Evolutionary conservation across 176 grass and related monocot species (phyloP).

Genomic region (Typha latifolia): DNA sequence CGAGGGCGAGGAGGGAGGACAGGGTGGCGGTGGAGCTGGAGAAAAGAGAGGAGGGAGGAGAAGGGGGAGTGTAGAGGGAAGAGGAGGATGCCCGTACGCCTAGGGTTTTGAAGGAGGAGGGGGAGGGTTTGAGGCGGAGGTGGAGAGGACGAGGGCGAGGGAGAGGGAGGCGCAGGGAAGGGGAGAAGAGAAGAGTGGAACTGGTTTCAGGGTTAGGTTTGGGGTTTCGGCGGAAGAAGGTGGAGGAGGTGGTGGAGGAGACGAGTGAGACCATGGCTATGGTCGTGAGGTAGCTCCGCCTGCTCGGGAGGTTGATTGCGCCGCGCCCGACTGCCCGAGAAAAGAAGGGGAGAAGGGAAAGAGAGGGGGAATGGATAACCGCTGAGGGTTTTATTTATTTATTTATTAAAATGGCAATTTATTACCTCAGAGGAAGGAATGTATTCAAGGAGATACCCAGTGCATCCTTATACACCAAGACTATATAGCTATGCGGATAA

Average conservation of each 20-base stretch:
- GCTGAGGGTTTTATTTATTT: too few relatives aligned
- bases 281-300: background rate
- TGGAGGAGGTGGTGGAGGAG: slow-evolving; percentile 26
- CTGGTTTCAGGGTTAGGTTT: slow-evolving; percentile 21
- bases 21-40: slow-evolving; percentile 19
- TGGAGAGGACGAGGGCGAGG: slow-evolving; percentile 11
- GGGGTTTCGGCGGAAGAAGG: slow-evolving; percentile 26
- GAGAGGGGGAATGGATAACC: too few relatives aligned
- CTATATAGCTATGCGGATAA: too few relatives aligned
- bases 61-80: background rate
- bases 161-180: slow-evolving; percentile 1
- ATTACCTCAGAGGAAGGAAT: too few relatives aligned
- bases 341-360: too few relatives aligned
- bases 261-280: slow-evolving; percentile 1
- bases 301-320: too few relatives aligned
- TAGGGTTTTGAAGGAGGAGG: slow-evolving; percentile 26
- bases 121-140: background rate
- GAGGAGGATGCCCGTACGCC: slow-evolving; percentile 7
- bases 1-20: slow-evolving; percentile 16
- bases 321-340: too few relatives aligned
- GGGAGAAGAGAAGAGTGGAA: background rate
- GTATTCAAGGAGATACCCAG: too few relatives aligned
- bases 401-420: too few relatives aligned
- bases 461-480: too few relatives aligned
- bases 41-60: slow-evolving; percentile 3